These are phyloP conservation scores for Rhizopogon vinicolor DNA, from an alignment of 768 basidiomycete species.

Conservation along the genomic window DNA sequence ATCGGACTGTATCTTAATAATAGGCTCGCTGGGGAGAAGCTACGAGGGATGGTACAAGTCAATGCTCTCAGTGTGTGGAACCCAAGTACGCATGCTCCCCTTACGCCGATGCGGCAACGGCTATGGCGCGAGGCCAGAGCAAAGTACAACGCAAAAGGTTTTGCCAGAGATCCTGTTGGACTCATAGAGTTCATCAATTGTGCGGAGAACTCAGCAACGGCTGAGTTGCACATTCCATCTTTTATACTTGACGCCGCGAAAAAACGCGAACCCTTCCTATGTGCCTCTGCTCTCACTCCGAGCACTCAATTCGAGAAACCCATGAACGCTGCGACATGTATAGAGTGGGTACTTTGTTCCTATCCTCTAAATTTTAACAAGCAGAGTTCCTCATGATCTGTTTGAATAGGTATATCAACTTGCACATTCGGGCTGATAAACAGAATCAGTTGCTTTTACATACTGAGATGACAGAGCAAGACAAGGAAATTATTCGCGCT, in stretches of 20 bases:
- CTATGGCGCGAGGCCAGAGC: no score
- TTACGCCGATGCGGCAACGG: not conserved
- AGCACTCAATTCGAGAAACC: conserved; percentile 1
- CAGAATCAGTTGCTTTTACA: conserved; percentile 10
- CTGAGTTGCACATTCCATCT: conserved; percentile 1
- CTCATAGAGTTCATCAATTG: conserved; percentile 5
- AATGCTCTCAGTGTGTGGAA: not conserved
- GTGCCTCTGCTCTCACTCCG: conserved; percentile 1
- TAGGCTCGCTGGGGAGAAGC: not conserved
- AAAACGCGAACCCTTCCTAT: conserved; percentile 7
- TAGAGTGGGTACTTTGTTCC: conserved; percentile 1
- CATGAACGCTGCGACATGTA: conserved; percentile 8
- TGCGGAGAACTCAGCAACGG: conserved; percentile 10
- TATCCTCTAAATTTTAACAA: not conserved
- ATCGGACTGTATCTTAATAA: conserved; percentile 7
- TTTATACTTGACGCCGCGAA: not conserved
- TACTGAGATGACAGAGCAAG: conserved; percentile 12
- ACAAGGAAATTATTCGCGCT: conserved; percentile 9
- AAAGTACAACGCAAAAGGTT: no score
- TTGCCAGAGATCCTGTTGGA: no score
- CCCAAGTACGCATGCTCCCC: conserved; percentile 1
- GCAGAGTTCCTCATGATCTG: not conserved
- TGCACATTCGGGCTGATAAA: conserved; percentile 12
- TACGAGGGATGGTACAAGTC: conserved; percentile 12
- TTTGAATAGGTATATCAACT: conserved; percentile 7